phyloP scores from a whole-genome alignment of 2,329 filamentous ascomycete genomes.

The Epichloe scottii region DNA sequence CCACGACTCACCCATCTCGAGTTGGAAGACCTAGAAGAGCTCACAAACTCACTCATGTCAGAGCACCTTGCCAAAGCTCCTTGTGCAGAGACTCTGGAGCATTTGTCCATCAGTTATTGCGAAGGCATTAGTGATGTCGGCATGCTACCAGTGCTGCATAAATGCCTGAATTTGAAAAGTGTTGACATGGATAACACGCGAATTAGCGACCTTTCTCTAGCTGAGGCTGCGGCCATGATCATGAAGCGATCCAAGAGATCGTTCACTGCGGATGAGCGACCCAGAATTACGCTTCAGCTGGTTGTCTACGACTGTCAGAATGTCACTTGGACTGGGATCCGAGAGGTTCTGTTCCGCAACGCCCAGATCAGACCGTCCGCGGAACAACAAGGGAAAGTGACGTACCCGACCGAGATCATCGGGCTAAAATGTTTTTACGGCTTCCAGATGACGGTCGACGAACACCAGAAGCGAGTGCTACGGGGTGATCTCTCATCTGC shows the following conservation, averaged over 20 bases:
- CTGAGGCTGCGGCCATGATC: slow-evolving; percentile 74
- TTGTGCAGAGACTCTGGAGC: slow-evolving; percentile 58
- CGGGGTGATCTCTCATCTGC: slow-evolving; percentile 65
- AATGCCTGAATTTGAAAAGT: slow-evolving; percentile 54
- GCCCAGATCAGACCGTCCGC: slow-evolving; percentile 51
- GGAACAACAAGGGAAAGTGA: slow-evolving; percentile 25
- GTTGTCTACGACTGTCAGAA: slow-evolving; percentile 86
- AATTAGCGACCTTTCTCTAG: slow-evolving; percentile 72
- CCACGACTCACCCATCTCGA: slow-evolving; percentile 76
- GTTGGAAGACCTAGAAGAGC: slow-evolving; percentile 66
- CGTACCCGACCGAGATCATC: slow-evolving; percentile 68
- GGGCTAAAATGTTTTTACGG: slow-evolving; percentile 87
- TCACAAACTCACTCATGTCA: slow-evolving; percentile 63
- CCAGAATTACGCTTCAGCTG: slow-evolving; percentile 55
- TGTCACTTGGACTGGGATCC: slow-evolving; percentile 84
- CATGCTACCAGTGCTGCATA: slow-evolving; percentile 70
- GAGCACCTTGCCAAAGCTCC: slow-evolving; percentile 65
- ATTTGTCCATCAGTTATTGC: slow-evolving; percentile 83
- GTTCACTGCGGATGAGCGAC: slow-evolving; percentile 26
- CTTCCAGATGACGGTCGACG: slow-evolving; percentile 89
- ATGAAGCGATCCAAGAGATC: slow-evolving; percentile 44
- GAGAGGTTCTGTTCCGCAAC: slow-evolving; percentile 77
- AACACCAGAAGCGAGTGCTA: slow-evolving; percentile 79
- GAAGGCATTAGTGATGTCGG: slow-evolving; percentile 73
- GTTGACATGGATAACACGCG: slow-evolving; percentile 90